Evolutionary conservation across 2,329 filamentous ascomycete species (phyloP), one percentile per base, ranked within the genome.

Genomic region (Alternaria brassicicola): DNA sequence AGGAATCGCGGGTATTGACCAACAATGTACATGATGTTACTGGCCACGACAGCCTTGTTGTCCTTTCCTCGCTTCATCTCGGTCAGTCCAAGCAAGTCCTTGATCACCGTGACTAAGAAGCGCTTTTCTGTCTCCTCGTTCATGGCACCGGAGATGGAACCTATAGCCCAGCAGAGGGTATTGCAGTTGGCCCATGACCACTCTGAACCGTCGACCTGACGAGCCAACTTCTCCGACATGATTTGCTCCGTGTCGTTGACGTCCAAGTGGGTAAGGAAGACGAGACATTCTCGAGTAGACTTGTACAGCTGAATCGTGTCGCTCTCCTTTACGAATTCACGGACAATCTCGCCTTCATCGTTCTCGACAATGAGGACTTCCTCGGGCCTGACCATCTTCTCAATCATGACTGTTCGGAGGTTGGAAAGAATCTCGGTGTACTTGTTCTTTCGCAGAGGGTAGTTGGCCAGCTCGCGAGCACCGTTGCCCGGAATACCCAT

Each of bases 111-210:
- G 48, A 99, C 95, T 39, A 99, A 82, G 83, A 99, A 99, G 10
- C 95, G 88, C 83, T 99, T 99, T 80, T 99, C 95, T 0, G 95
- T 99, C 78, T 99, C 95, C 75, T 99, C 95, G 74, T 97, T 99
- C 95, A 99, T 99, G 51, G 95, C 95, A 55, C 97, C 87, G 1
- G 96, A 99, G 68, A 99, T 99, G 10, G 95, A 99, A 38, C 95
- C 95, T 69, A 99, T 99, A 28, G 95, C 95, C 95, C 95, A 99
- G 84, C 95, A 99, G 47, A 99, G 87, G 6, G 96, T 97, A 80
- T 99, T 99, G 87, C 95, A 99, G 81, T 99, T 99, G 64, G 93
- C 92, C 95, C 95, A 99, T 6, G 96, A 99, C 95, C 95, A 99
- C 79, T 99, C 96, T 2, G 86, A 85, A 21, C 93, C 93, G 76